Evolutionary conservation across 2,329 filamentous ascomycete genomes (phyloP), one percentile per base, ranked within the genome.

Genomic region (Penicillium sp.): DNA sequence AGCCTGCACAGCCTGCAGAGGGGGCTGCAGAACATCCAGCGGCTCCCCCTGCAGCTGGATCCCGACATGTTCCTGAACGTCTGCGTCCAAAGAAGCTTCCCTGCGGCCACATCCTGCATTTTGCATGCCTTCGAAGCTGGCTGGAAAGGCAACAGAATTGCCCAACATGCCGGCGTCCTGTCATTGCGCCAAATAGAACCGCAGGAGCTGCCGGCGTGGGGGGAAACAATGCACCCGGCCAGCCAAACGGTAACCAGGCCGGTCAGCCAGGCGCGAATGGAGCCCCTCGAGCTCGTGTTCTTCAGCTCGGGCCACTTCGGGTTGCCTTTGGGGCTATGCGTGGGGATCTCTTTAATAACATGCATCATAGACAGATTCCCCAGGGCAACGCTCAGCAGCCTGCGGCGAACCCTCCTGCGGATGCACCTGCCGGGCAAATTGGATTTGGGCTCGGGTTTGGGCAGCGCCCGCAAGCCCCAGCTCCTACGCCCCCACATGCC

Each of bases 121-220:
- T 97, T 61, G 88, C 92, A 45, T 99, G 94, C 72, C 83, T 99
- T 54, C 91, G 94, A 73, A 96, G 92, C 72, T 99, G 94, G 94
- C 82, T 99, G 27, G 94, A 99, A 77, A 83, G 94, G 60, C 94
- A 99, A 72, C 94, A 99, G 75, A 92, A 96, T 32, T 99, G 94
- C 70, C 94, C 94, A 6, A 99, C 92, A 2, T 99, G 94, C 71
- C 86, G 94, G 63, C 84, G 89, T 47, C 87, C 93, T 14, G 94
- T 96, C 14, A 77, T 91, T 36, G 81, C 82, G 2, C 75, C 58
- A 57, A 69, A 40, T 55, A 68, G 44, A 66, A 64, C 60, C 47
- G 65, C 56, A 45, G 65, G 57, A 67, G 52, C 76, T 73, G 69
- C 56, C 22, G 66, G 52, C n/a, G 63, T 54, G 18, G 61, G 45